Evolutionary conservation across 805 yeast species (phyloP).

Genomic region (Yarrowia bubula): DNA sequence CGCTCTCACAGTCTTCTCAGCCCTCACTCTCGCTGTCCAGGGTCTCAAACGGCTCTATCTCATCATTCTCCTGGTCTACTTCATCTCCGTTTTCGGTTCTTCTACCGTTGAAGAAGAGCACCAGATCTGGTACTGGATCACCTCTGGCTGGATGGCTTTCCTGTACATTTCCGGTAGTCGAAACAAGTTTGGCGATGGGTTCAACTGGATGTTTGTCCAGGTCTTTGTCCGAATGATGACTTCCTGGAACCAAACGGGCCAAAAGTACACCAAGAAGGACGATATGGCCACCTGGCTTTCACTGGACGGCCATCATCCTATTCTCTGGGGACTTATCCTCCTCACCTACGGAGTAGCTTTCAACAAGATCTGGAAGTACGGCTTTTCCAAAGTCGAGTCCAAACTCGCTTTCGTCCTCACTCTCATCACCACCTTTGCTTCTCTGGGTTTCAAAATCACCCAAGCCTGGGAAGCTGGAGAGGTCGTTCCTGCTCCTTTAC

Average conservation of each 20-base stretch:
- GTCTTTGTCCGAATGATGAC: constrained; percentile 57
- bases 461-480: constrained; percentile 58
- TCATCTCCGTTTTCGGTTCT: constrained; percentile 71
- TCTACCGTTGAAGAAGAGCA: constrained; percentile 95
- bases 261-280: constrained; percentile 59
- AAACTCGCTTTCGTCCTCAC: constrained; percentile 47
- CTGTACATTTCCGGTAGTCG: constrained; percentile 31
- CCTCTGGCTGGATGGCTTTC: constrained; percentile 42
- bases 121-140: constrained; percentile 89
- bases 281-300: constrained; percentile 50
- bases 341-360: constrained; percentile 42
- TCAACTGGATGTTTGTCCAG: constrained; percentile 33
- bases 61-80: constrained; percentile 42
- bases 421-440: constrained; percentile 47
- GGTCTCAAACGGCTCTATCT: constrained; percentile 32
- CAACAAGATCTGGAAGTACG: constrained; percentile 32
- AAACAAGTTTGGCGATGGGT: constrained; percentile 31
- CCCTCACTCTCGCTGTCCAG: constrained; percentile 17
- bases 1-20: constrained; percentile 35
- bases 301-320: constrained; percentile 27
- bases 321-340: constrained; percentile 51
- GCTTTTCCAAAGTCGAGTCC: constrained; percentile 34
- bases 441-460: constrained; percentile 54
- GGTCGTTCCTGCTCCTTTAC: constrained; percentile 44
- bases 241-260: constrained; percentile 90